Conservation (phyloP, 2,329 filamentous ascomycete genomes). For the Geosmithia morbida region DNA sequence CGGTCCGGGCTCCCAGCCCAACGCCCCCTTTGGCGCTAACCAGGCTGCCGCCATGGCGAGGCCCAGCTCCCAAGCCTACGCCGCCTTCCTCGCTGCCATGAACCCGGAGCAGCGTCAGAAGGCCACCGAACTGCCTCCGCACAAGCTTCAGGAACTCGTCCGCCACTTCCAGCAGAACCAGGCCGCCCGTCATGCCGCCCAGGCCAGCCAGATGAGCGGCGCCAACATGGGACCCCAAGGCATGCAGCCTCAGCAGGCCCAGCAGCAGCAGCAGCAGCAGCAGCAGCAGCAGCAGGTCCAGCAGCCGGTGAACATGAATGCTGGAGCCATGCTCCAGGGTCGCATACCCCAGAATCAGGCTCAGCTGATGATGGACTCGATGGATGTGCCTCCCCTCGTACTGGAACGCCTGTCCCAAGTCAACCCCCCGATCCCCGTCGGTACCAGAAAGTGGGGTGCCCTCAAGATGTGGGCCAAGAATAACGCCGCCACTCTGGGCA, state of each 20-base stretch:
- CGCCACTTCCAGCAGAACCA: constrained; percentile 24
- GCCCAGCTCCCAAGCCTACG: constrained; percentile 25
- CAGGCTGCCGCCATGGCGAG: constrained; percentile 32
- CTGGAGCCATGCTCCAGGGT: neutral
- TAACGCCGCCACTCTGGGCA: constrained; percentile 14
- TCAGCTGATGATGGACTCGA: constrained; percentile 27
- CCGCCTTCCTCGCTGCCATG: constrained; percentile 27
- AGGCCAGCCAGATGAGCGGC: constrained; percentile 15
- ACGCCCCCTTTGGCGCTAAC: constrained; percentile 35
- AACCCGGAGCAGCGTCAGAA: constrained; percentile 28
- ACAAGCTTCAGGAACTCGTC: constrained; percentile 37
- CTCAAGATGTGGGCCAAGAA: constrained; percentile 27
- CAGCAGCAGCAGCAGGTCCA: constrained; percentile 5
- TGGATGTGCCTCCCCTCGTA: constrained; percentile 28
- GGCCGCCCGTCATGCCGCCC: constrained; percentile 13
- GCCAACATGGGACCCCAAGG: constrained; percentile 14
- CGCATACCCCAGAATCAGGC: constrained; percentile 11
- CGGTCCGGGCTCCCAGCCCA: constrained; percentile 19
- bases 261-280: constrained; percentile 7
- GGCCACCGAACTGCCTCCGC: constrained; percentile 26
- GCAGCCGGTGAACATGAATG: neutral
- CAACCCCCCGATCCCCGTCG: constrained; percentile 16
- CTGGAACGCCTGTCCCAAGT: constrained; percentile 10
- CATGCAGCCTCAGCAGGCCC: constrained; percentile 12
- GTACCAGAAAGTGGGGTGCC: constrained; percentile 34